Base-by-base conservation (phyloP, 2,329 filamentous ascomycete species). In the Lachnellula subtilissima region DNA sequence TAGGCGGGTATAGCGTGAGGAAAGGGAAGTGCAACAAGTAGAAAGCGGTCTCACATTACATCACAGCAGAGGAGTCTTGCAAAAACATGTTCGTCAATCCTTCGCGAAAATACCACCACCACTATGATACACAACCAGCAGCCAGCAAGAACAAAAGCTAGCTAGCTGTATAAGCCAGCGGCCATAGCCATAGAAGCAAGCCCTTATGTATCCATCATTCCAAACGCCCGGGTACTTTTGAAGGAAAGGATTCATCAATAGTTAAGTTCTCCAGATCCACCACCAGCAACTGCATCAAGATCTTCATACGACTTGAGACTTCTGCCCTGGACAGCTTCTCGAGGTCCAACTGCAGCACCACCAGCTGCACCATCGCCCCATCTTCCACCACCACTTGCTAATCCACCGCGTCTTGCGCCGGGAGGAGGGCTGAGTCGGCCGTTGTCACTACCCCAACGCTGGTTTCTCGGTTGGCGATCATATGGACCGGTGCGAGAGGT, bases 251-350 rank as follows among this genome's bases (percentile, higher is more conserved):
- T 32, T 32, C 28, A 4, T 65, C 57, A 97, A 70, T 97, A 97
- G 73, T 97, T 95, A 67, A 97, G 76, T 75, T 97, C 93, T 28
- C 89, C 88, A 42, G 87, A 85, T 42, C 87, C 89, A 37, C 82
- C 79, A 14, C 86, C 84, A 39, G 85, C 85, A 56, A 88, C 87
- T 47, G 95, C 93, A 75, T 99, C 94, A 23, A 99, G 78, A 70
- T 99, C 94, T 72, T 99, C 95, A 70, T 99, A 99, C 72, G 91
- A 97, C 80, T 96, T 96, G 62, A 99, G 76, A 59, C 89, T 96
- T 55, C 94, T 84, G 5, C 94, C 94, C 64, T 95, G 90, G 0
- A 96, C 91, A 11, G 94, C 93, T 73, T 97, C 92, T 19, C 89
- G 83, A 19, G 94, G 93, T 0, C 91, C 92, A 58, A 92, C 87